Evolutionary conservation across 2,329 filamentous ascomycete species (phyloP), one percentile per base, ranked within the genome.

Genomic region (Biscogniauxia marginata): DNA sequence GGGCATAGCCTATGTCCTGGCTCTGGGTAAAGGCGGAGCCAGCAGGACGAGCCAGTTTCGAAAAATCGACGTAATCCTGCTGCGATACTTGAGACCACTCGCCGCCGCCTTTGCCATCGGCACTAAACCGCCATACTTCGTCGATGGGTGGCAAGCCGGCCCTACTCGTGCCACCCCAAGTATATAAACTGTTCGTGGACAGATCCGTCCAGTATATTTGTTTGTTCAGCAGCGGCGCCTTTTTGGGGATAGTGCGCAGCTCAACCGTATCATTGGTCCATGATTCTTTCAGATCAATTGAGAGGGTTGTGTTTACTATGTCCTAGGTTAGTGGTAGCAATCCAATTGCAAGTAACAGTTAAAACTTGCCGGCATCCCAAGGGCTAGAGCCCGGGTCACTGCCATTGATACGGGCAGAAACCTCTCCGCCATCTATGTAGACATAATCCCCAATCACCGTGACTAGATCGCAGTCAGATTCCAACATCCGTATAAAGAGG

Each of bases 361-460:
- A 45, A 48, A 45, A 48, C 57, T 43, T 69, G 64, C 67, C 63
- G 34, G 61, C 53, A 49, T 63, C 64, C 44, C 65, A 64, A n/a
- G 64, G 59, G 34, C 61, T 63, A 46, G 55, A 54, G 22, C 65
- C 57, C 1, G 63, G 54, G 25, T 55, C 48, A 19, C 62, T 65
- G 5, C 65, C 70, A 22, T 70, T 62, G 49, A 61, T 55, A 9
- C 60, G 60, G 30, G 67, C 64, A 2, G 65, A 71, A 2, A 73
- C 51, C 55, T 72, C 67, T 16, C 74, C 74, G 46, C 73, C 73
- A 53, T 76, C 73, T 48, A 75, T 68, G 51, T 74, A 76, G 39
- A 72, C 58, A 47, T 73, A 73, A 53, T 74, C 67, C 8, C 71
- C 71, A 11, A 75, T 53, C n/a, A 71, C 67, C 47, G 68, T 65